These are phyloP conservation scores for Fagus crenata DNA, from an alignment of 306 rosid genomes.

Conservation along the genomic window DNA sequence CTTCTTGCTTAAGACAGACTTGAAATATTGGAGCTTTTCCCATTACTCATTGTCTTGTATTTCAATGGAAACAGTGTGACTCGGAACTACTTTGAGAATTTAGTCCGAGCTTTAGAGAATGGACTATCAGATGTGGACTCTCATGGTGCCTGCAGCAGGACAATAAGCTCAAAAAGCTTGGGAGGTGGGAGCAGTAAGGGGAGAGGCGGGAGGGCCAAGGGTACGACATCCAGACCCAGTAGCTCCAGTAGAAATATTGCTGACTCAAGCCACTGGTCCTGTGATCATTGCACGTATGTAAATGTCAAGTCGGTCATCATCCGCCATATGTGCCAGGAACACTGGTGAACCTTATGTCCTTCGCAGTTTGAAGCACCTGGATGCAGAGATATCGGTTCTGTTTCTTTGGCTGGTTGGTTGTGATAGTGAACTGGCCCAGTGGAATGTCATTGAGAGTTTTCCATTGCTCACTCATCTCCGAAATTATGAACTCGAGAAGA, in stretches of 20 bases:
- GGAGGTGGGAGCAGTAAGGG: conserved; percentile 49
- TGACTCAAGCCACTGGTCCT: conserved; percentile 35
- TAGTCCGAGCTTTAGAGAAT: conserved; percentile 65
- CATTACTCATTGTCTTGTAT: conserved; percentile 4
- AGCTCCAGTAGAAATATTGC: conserved; percentile 36
- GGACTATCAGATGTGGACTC: conserved; percentile 53
- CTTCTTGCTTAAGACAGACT: background rate
- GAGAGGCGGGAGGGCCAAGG: conserved; percentile 49
- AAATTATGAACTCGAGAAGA: background rate
- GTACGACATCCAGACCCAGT: conserved; percentile 26
- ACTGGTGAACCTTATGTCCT: conserved; percentile 20
- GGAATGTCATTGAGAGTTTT: conserved; percentile 10
- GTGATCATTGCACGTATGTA: conserved; percentile 44
- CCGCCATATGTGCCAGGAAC: conserved; percentile 45
- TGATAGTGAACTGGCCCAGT: background rate
- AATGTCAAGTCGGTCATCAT: conserved; percentile 32
- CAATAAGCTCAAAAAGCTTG: conserved; percentile 48
- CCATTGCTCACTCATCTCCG: background rate
- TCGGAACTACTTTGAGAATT: conserved; percentile 62
- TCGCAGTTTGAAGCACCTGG: conserved; percentile 20
- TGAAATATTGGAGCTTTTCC: background rate
- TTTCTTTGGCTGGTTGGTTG: conserved; percentile 17
- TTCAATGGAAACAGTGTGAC: conserved; percentile 42
- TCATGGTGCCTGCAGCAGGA: conserved; percentile 54
- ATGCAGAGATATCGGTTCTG: conserved; percentile 11